Conservation (phyloP, 306 rosid species). For the Quercus robur region DNA sequence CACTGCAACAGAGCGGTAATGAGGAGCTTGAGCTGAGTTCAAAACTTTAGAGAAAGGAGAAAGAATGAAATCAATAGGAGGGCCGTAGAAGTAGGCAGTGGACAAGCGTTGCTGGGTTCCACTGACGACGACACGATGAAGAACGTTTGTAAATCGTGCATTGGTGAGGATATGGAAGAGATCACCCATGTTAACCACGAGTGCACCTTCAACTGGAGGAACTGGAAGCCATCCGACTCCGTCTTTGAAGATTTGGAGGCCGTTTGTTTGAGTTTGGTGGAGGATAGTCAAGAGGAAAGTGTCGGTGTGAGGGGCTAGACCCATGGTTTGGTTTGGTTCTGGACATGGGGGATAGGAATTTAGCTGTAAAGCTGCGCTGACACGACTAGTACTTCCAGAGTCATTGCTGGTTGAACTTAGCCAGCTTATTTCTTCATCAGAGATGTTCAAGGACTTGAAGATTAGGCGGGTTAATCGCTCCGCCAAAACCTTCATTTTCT, state of each 20-base stretch:
- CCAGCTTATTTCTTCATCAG: constrained; percentile 36
- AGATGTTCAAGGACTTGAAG: constrained; percentile 30
- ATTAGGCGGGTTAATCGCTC: constrained; percentile 39
- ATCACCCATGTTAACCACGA: constrained; percentile 64
- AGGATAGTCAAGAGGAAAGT: constrained; percentile 63
- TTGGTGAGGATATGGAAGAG: constrained; percentile 56
- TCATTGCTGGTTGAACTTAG: constrained; percentile 6
- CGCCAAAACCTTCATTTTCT: constrained; percentile 47
- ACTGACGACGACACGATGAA: constrained; percentile 60
- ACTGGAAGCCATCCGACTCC: constrained; percentile 59
- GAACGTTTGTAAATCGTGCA: constrained; percentile 33
- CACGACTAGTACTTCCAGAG: not conserved
- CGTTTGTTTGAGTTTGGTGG: constrained; percentile 46
- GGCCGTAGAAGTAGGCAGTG: constrained; percentile 52
- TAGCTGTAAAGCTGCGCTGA: constrained; percentile 47
- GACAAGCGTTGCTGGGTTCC: constrained; percentile 38
- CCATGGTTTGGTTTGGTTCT: constrained; percentile 62
- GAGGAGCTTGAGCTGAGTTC: constrained; percentile 19
- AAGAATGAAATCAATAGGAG: constrained; percentile 40
- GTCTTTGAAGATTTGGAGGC: constrained; percentile 58
- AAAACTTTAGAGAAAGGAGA: constrained; percentile 28
- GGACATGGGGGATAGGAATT: constrained; percentile 73
- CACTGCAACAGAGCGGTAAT: constrained; percentile 41
- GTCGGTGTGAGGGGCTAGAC: constrained; percentile 80
- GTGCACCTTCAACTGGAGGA: constrained; percentile 30